These are phyloP conservation scores for Trichoderma sp. DNA, from an alignment of 2,329 filamentous ascomycete genomes.

Conservation along the genomic window DNA sequence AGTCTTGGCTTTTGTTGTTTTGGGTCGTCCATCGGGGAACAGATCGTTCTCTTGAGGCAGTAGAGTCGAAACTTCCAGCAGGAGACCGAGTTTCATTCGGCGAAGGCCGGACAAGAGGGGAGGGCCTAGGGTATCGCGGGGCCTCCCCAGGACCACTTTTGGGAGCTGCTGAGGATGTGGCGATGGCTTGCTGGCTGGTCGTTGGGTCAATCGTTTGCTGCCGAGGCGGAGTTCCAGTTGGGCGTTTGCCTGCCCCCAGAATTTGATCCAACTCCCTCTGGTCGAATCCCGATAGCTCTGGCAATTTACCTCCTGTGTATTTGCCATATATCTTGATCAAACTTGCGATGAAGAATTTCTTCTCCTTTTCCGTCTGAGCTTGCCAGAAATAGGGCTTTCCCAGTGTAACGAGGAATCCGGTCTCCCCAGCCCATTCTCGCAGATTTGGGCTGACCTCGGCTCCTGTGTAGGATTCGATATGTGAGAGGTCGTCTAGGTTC, in stretches of 20 bases:
- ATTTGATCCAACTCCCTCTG: constrained; percentile 73
- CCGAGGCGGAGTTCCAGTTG: constrained; percentile 28
- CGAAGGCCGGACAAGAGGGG: constrained; percentile 33
- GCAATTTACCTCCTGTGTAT: constrained; percentile 83
- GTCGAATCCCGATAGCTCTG: constrained; percentile 80
- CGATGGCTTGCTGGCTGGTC: constrained; percentile 23
- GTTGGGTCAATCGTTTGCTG: constrained; percentile 29
- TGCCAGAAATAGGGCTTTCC: constrained; percentile 98
- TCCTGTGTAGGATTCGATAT: constrained; percentile 77
- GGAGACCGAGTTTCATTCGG: constrained; percentile 47
- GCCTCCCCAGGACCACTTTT: constrained; percentile 27
- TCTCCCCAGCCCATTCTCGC: constrained; percentile 75
- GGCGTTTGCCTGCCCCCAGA: constrained; percentile 53
- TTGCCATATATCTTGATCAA: constrained; percentile 95
- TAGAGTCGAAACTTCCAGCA: constrained; percentile 50
- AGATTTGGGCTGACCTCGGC: constrained; percentile 53
- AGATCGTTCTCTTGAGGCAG: constrained; percentile 36
- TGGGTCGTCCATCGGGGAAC: constrained; percentile 47
- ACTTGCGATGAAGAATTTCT: constrained; percentile 97
- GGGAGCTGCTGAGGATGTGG: constrained; percentile 18
- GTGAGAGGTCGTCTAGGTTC: constrained; percentile 85
- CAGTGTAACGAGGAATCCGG: constrained; percentile 83
- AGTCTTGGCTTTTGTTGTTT: constrained; percentile 57
- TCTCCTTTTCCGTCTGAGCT: constrained; percentile 88
- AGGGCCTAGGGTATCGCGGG: constrained; percentile 29